Evolutionary conservation across 2,329 filamentous ascomycete species (phyloP).

Genomic region (Aspergillus proliferans): DNA sequence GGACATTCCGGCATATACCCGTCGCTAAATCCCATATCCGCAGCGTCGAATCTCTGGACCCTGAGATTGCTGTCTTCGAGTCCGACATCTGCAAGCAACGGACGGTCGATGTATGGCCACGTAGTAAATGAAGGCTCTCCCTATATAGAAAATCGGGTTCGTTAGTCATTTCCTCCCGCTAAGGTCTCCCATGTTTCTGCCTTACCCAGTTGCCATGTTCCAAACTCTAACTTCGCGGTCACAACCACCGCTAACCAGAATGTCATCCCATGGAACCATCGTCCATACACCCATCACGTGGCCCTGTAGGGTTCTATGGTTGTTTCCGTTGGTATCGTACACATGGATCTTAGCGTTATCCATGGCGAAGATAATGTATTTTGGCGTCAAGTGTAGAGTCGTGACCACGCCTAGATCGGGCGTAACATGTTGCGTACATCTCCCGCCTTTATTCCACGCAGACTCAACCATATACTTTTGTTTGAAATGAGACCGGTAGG

Average conservation of each 20-base stretch:
- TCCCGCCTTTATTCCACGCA: constrained; percentile 90
- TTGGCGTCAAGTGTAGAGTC: constrained; percentile 84
- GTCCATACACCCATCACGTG: constrained; percentile 99
- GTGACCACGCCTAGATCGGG: constrained; percentile 97
- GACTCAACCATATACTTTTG: constrained; percentile 95
- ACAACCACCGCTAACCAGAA: constrained; percentile 90
- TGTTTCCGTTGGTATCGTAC: constrained; percentile 84
- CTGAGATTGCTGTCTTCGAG: constrained; percentile 86
- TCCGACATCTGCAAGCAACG: constrained; percentile 98
- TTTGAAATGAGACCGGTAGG: constrained; percentile 96
- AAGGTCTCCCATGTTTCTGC: constrained; percentile 1
- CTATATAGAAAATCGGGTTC: constrained; percentile 38
- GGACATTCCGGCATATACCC: constrained; percentile 81
- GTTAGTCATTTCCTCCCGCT: neutral
- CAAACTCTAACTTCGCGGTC: constrained; percentile 95
- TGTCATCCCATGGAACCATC: constrained; percentile 97
- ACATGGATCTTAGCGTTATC: constrained; percentile 99
- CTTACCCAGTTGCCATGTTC: constrained; percentile 86
- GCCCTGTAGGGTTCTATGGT: constrained; percentile 81
- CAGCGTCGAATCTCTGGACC: constrained; percentile 88
- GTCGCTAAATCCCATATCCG: constrained; percentile 90
- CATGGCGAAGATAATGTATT: constrained; percentile 94
- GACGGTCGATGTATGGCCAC: constrained; percentile 94
- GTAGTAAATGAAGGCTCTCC: constrained; percentile 70
- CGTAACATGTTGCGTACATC: constrained; percentile 79